Percentiles rank a stretch among this genome's conserved stretches.
phyloP scores from a whole-genome alignment of 208 protist genomes.

The Acanthamoeba castellanii region DNA sequence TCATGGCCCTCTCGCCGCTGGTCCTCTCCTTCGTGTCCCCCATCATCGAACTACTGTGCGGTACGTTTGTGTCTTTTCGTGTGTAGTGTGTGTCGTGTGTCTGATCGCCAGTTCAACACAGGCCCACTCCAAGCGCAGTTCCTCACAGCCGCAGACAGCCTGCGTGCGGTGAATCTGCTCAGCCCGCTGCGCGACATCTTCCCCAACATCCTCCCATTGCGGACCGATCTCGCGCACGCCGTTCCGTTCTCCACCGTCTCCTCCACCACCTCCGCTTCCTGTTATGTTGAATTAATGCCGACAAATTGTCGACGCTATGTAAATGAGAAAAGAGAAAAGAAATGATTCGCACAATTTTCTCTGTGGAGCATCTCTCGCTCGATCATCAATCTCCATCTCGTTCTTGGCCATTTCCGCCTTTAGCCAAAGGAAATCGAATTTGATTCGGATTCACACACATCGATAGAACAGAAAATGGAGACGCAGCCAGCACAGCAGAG shows the following conservation, averaged over 20 bases:
- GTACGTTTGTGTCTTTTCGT: not conserved
- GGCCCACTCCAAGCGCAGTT: not conserved
- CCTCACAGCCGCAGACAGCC: not conserved
- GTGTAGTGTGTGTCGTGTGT: not conserved
- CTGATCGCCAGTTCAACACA: not conserved
- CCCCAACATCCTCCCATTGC: not conserved
- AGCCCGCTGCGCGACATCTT: not conserved
- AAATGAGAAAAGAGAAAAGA: not conserved
- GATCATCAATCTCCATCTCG: not conserved
- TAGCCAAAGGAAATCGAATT: not conserved
- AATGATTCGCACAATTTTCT: not conserved
- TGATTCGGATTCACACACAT: not conserved
- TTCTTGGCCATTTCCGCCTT: constrained; percentile 35
- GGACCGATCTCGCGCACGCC: too few species aligned
- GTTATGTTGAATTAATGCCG: not conserved
- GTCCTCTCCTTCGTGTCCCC: constrained; percentile 1
- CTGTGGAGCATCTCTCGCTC: not conserved
- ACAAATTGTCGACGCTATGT: not conserved
- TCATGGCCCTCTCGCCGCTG: not conserved
- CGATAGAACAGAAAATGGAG: not conserved
- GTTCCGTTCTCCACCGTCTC: not conserved
- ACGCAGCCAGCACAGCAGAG: constrained; percentile 91
- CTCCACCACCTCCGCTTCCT: not conserved
- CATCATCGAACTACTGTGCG: not conserved
- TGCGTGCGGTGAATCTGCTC: not conserved